Evolutionary conservation across 225 moss, liverwort and hornwort species (phyloP).

Genomic region (Polytrichum formosum): DNA sequence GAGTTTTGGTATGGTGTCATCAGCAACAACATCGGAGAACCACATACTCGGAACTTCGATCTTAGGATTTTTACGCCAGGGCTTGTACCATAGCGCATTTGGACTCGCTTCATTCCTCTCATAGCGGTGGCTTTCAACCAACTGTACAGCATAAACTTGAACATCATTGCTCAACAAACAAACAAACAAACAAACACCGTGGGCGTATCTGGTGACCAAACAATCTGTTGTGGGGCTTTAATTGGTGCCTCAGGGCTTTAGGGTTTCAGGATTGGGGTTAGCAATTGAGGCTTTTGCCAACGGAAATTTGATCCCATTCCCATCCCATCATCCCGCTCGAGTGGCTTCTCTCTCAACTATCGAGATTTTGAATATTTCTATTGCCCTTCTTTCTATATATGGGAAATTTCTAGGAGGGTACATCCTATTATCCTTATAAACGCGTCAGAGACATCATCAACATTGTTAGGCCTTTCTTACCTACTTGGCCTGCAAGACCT

Average conservation of each 20-base stretch:
- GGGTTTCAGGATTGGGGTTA: constrained; percentile 1
- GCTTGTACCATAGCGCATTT: background rate
- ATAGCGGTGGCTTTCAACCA: background rate
- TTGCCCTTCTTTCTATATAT: background rate
- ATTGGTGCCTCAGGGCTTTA: background rate
- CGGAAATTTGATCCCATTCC: background rate
- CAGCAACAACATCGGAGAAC: background rate
- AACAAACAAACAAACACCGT: no score
- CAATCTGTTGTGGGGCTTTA: background rate
- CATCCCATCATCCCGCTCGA: no score
- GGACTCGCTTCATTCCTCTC: background rate
- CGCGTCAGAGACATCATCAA: background rate
- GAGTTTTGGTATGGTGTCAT: background rate
- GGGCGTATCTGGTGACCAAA: background rate
- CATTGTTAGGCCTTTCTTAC: background rate
- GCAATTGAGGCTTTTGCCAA: background rate
- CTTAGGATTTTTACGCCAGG: background rate
- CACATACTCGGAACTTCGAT: background rate
- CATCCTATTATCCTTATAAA: no score
- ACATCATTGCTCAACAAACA: no score
- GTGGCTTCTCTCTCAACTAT: background rate
- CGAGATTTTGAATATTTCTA: background rate
- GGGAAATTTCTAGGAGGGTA: background rate
- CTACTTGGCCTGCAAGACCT: background rate
- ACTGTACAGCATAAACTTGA: background rate